Evolutionary conservation across 1,284 basidiomycete species (phyloP).

Genomic region (Tranzscheliella williamsii): DNA sequence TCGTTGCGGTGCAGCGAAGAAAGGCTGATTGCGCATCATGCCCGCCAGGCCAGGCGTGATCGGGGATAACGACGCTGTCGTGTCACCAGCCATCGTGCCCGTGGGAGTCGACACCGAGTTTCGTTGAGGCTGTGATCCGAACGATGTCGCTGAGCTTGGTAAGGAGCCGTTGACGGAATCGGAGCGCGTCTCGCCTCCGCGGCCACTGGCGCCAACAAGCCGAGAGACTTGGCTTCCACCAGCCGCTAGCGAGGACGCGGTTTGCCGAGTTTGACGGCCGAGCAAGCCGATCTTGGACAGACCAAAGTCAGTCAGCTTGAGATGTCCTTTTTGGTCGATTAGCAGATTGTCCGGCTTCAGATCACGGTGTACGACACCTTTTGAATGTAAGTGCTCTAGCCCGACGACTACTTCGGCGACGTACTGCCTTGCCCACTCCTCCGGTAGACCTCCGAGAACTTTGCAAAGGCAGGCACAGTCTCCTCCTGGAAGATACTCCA

Average conservation of each 20-base stretch:
- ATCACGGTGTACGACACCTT: conserved; percentile 96
- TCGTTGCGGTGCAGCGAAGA: conserved; percentile 39
- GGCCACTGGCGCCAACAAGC: not conserved
- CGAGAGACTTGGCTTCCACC: not conserved
- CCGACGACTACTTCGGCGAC: conserved; percentile 94
- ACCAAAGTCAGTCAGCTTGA: conserved; percentile 98
- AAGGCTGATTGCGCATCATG: conserved; percentile 42
- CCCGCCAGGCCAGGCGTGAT: conserved; percentile 35
- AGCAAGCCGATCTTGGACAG: conserved; percentile 94
- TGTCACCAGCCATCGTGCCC: conserved; percentile 35
- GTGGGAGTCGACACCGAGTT: conserved; percentile 24
- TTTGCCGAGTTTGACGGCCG: conserved; percentile 73
- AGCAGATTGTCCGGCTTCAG: conserved; percentile 97
- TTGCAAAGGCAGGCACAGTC: conserved; percentile 97
- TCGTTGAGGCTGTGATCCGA: conserved; percentile 20
- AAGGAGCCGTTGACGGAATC: conserved; percentile 29
- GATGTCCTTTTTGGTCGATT: conserved; percentile 91
- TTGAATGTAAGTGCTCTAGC: conserved; percentile 89
- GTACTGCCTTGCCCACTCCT: conserved; percentile 96
- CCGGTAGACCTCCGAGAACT: conserved; percentile 84
- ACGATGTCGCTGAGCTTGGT: conserved; percentile 35
- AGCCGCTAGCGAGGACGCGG: conserved; percentile 2
- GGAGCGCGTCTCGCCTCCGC: not conserved
- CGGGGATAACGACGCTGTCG: conserved; percentile 38
- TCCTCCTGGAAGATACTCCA: conserved; percentile 73